These are phyloP conservation scores for Solanum hybrid DNA, from an alignment of 305 asterid genomes.

Conservation along the genomic window DNA sequence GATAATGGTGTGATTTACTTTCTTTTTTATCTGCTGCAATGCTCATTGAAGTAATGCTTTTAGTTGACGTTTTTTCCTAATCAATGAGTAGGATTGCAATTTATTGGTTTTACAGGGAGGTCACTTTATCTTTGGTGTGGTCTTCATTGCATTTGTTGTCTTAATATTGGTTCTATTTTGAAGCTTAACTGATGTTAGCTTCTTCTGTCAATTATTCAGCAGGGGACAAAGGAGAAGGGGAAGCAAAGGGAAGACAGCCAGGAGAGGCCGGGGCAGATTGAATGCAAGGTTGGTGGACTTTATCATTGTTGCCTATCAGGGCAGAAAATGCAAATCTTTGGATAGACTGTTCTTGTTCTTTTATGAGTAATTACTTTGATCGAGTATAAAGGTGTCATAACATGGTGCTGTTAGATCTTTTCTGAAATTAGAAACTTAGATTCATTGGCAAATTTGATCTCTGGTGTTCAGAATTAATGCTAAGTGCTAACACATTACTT, in stretches of 20 bases:
- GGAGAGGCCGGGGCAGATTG: constrained; percentile 29
- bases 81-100: neutral
- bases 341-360: neutral
- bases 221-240: constrained; percentile 25
- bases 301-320: neutral
- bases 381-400: neutral
- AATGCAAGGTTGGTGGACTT: constrained; percentile 37
- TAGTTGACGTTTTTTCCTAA: neutral
- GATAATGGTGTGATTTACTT: neutral
- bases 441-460: neutral
- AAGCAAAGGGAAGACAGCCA: constrained; percentile 24
- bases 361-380: neutral
- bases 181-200: neutral
- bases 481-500: neutral
- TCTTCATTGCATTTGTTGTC: neutral
- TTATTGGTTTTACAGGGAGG: neutral
- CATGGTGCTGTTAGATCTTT: neutral
- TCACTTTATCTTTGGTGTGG: neutral
- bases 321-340: neutral
- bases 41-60: neutral
- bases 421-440: neutral
- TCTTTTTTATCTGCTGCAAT: neutral
- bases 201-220: constrained; percentile 3
- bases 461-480: neutral
- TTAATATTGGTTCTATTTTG: neutral